Evolutionary conservation across 306 rosid species (phyloP), one percentile per base, ranked within the genome.

Genomic region (Dryas drummondii): DNA sequence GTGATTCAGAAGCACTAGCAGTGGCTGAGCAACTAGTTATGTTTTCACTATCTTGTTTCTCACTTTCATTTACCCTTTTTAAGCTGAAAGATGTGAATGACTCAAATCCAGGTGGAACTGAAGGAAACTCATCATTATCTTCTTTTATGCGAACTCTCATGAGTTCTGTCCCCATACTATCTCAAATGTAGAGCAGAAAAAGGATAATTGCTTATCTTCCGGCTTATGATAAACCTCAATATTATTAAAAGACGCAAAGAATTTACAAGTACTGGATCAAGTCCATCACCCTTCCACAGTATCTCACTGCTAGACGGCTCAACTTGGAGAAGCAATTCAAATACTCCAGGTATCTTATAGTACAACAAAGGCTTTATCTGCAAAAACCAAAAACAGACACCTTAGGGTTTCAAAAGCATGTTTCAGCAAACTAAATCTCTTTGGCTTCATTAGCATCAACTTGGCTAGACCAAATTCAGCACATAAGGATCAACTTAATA

Each of bases 101-200:
- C 88, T 96, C 99, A 73, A 96, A 96, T 66, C 99, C 99, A 3
- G 99, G 99, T 83, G 99, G 99, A 83, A 92, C 92, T 44, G 97
- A 82, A 75, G 99, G 99, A 84, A 84, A 92, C 53, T 92, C 99
- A 10, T 96, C 99, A 6, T 82, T 91, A 80, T 96, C 99, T 72
- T 96, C 99, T 83, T 90, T 87, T 64, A 92, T 80, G 70, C 93
- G 84, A 66, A 90, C 83, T 78, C 93, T 81, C 88, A 96, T 81
- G 73, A 92, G 93, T 76, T 96, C 96, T 10, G 98, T 92, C 83
- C 96, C 99, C 99, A 96, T 92, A 70, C 75, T 78, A 82, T 76
- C 67, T 64, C 81, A 32, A 78, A 66, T 72, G 65, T 44, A 69
- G 58, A 41, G 53, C 45, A 65, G 65, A 13, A 72, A 67, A 32